phyloP scores from a whole-genome alignment of 1,284 basidiomycete genomes.

The Ceratobasidium sp. region DNA sequence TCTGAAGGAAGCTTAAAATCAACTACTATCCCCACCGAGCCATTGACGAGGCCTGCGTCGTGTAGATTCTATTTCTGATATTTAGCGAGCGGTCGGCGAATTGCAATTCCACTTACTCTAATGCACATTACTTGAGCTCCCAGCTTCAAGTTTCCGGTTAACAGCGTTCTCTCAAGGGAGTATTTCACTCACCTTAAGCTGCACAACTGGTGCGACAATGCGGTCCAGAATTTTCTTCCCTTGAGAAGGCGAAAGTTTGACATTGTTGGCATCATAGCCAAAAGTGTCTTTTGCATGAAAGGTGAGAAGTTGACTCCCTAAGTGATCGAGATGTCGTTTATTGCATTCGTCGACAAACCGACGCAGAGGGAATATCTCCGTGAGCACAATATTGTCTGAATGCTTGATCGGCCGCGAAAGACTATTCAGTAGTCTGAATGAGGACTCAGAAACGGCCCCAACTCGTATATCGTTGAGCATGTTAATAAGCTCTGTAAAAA shows the following conservation, averaged over 20 bases:
- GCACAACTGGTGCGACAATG: constrained; percentile 48
- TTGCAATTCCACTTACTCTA: constrained; percentile 9
- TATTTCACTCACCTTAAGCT: constrained; percentile 7
- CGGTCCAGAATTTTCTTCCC: constrained; percentile 51
- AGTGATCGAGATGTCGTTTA: constrained; percentile 9
- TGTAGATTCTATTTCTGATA: constrained; percentile 31
- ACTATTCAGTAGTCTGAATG: constrained; percentile 21
- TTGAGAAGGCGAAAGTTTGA: constrained; percentile 45
- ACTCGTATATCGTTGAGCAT: constrained; percentile 43
- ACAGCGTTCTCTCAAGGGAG: too few species aligned
- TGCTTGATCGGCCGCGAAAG: constrained; percentile 39
- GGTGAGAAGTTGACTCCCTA: background rate
- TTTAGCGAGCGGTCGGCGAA: background rate
- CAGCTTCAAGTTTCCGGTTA: background rate
- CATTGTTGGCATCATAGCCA: constrained; percentile 50
- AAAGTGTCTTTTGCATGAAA: constrained; percentile 36
- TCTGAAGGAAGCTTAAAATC: constrained; percentile 34
- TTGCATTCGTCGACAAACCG: constrained; percentile 40
- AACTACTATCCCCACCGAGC: constrained; percentile 42
- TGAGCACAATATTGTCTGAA: constrained; percentile 40
- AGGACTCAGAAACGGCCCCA: constrained; percentile 17
- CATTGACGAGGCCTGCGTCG: constrained; percentile 42
- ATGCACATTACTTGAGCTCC: constrained; percentile 46
- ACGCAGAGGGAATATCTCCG: constrained; percentile 41
- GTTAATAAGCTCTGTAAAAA: constrained; percentile 59